These are phyloP conservation scores for Plasmodium gallinaceum DNA, from an alignment of 169 alveolate genomes.

Conservation along the genomic window DNA sequence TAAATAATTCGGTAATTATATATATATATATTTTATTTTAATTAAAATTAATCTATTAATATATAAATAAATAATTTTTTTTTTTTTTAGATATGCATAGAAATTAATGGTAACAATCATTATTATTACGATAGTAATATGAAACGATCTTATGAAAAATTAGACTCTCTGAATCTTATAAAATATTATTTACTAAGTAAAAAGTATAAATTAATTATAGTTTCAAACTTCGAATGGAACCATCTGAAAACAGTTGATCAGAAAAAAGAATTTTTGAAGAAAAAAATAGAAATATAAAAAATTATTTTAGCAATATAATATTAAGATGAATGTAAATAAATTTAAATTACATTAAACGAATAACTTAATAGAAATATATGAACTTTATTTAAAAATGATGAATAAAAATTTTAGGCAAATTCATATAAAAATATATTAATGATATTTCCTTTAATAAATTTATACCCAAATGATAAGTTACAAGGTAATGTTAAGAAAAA, in stretches of 20 bases:
- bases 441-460: too few species aligned
- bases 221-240: conserved; percentile 50
- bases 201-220: conserved; percentile 41
- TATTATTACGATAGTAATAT: conserved; percentile 40
- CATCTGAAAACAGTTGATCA: conserved; percentile 17
- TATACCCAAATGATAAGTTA: too few species aligned
- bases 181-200: conserved; percentile 67
- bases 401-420: too few species aligned
- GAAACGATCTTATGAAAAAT: conserved; percentile 54
- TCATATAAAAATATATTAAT: too few species aligned
- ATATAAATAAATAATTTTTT: neutral
- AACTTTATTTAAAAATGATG: too few species aligned
- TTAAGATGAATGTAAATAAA: too few species aligned
- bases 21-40: neutral
- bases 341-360: too few species aligned
- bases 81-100: conserved; percentile 35
- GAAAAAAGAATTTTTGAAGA: conserved; percentile 37
- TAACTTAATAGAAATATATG: too few species aligned
- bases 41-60: neutral
- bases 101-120: conserved; percentile 64
- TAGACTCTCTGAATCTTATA: conserved; percentile 47
- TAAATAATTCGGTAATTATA: conserved; percentile 30
- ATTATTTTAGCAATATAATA: too few species aligned
- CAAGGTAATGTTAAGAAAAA: too few species aligned
- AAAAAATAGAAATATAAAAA: conserved; percentile 3